Conservation (phyloP, 345 rosid species). For the Camelina sativa region DNA sequence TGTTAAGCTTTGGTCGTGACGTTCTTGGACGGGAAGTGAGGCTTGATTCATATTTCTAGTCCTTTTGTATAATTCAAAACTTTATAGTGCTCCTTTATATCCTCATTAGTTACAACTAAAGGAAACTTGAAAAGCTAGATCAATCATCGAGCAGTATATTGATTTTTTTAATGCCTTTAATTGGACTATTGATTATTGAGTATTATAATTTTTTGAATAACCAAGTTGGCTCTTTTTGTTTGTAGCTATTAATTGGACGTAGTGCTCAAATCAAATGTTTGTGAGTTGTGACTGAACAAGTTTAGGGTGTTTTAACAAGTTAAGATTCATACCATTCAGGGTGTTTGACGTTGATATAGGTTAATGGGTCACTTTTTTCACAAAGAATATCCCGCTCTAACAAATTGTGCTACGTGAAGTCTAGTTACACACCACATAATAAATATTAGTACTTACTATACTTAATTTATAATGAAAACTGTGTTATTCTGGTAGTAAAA, state of each 20-base stretch:
- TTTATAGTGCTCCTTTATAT: conserved; percentile 30
- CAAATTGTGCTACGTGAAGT: background rate
- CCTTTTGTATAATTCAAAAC: conserved; percentile 11
- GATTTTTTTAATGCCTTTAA: background rate
- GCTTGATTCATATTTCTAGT: conserved; percentile 27
- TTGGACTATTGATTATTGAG: background rate
- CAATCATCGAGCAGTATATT: conserved; percentile 31
- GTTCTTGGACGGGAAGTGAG: conserved; percentile 36
- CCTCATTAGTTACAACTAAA: conserved; percentile 8
- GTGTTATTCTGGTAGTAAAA: background rate
- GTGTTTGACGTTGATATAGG: too few relatives aligned
- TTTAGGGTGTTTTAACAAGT: background rate
- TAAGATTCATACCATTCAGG: too few relatives aligned
- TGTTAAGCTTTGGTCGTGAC: conserved; percentile 23
- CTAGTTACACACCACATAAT: background rate
- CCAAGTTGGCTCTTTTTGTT: background rate
- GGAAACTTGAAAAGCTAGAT: conserved; percentile 24
- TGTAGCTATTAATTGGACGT: background rate
- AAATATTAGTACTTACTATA: too few relatives aligned
- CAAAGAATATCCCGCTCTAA: background rate
- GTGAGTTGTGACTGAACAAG: background rate
- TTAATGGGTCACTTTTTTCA: background rate
- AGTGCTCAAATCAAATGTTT: background rate
- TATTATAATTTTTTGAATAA: background rate
- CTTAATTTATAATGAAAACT: background rate